Evolutionary conservation across 73 alveolate genomes (phyloP), one percentile per base, ranked within the genome.

Genomic region (Symbiodinium pilosum): DNA sequence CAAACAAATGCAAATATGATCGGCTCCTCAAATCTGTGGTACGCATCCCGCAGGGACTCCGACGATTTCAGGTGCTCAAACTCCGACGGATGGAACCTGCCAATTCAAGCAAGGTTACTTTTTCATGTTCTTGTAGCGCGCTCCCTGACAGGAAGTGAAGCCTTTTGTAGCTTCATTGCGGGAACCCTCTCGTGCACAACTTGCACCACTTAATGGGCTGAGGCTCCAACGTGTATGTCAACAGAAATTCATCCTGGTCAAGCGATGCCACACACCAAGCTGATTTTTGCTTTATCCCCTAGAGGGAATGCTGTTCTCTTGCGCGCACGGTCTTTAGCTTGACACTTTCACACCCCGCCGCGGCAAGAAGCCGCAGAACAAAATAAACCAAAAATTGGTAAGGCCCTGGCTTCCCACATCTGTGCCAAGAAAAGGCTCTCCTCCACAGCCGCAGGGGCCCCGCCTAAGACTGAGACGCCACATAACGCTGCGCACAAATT

Each of bases 361-460:
- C 69, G 9, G 28, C 69, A 9, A 52, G 69, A 52, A 52, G 28
- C 69, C 69, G 69, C 69, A 9, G 20, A 9, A 52, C 69, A 52
- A 20, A 52, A 9, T 12, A 9, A 52, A 20, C 9, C 69, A 9
- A 12, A n/a, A n/a, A n/a, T n/a, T n/a, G n/a, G n/a, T n/a, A n/a
- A n/a, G n/a, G n/a, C n/a, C n/a, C 84, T 34, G 16, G 81, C 95
- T 87, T 89, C 95, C 75, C 75, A 89, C 44, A 64, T 51, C 26
- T 59, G 68, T 14, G 95, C 95, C 71, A 89, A n/a, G 14, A 54
- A 44, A n/a, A 89, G 73, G 40, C 95, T 84, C 75, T 89, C 95
- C 87, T 89, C 95, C 4, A 89, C 95, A 24, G 95, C 95, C 12
- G 95, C 87, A 14, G 95, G 95, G 77, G 44, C 41, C 40, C 87